phyloP scores from a whole-genome alignment of 1,284 basidiomycete species.

The Caloboletus firmus region DNA sequence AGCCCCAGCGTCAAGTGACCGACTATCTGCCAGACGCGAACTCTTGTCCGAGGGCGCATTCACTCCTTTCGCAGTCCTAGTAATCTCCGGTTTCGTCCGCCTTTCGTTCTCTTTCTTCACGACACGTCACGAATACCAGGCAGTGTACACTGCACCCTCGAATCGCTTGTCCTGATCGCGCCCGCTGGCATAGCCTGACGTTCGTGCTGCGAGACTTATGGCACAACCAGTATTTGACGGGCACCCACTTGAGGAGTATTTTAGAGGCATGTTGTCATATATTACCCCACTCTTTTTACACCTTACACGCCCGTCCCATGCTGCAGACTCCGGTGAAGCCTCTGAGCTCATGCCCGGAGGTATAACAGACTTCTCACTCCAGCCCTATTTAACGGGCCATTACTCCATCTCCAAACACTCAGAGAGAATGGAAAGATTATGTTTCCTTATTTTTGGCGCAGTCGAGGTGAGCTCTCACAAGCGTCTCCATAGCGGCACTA shows the following conservation, averaged over 20 bases:
- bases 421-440: conserved; percentile 29
- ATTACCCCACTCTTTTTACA: neutral
- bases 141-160: conserved; percentile 26
- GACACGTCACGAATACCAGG: conserved; percentile 23
- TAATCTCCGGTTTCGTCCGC: conserved; percentile 24
- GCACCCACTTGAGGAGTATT: conserved; percentile 73
- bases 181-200: neutral
- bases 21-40: neutral
- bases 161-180: conserved; percentile 1
- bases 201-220: conserved; percentile 43
- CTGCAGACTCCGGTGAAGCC: conserved; percentile 57
- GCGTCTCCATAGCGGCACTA: conserved; percentile 8
- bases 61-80: conserved; percentile 19
- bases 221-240: conserved; percentile 76
- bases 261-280: conserved; percentile 52
- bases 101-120: conserved; percentile 14
- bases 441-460: conserved; percentile 22
- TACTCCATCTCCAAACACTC: conserved; percentile 20
- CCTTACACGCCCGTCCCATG: conserved; percentile 19
- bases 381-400: conserved; percentile 19
- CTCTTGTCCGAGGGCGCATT: neutral
- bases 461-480: conserved; percentile 27
- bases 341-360: conserved; percentile 43
- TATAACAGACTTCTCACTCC: conserved; percentile 23
- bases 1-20: neutral